Evolutionary conservation across 768 basidiomycete genomes (phyloP).

Genomic region (Pleurotus tuoliensis): DNA sequence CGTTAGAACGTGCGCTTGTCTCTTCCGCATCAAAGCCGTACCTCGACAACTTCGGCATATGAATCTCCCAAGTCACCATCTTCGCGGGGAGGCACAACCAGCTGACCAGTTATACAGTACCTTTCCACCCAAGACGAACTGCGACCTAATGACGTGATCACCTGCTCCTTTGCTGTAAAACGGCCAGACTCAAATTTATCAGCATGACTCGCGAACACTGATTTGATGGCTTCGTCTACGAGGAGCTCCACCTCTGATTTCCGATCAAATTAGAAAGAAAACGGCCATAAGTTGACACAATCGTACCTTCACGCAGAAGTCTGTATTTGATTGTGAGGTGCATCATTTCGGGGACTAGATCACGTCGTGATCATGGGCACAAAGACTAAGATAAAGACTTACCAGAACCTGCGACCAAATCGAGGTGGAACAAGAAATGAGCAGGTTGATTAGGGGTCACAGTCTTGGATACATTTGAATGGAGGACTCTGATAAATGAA

Average conservation of each 20-base stretch:
- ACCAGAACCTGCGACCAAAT: constrained; percentile 63
- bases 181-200: neutral
- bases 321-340: constrained; percentile 70
- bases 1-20: neutral
- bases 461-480: constrained; percentile 41
- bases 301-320: constrained; percentile 75
- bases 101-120: constrained; percentile 69
- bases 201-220: constrained; percentile 31
- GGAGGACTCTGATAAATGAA: neutral
- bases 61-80: constrained; percentile 26
- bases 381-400: constrained; percentile 13
- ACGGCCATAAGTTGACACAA: neutral
- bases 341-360: constrained; percentile 58
- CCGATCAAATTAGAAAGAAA: no score
- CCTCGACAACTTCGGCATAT: constrained; percentile 29
- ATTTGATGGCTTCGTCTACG: constrained; percentile 46
- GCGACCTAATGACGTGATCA: constrained; percentile 57
- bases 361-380: constrained; percentile 4
- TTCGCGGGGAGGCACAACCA: constrained; percentile 47
- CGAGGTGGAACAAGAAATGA: constrained; percentile 79
- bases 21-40: constrained; percentile 8
- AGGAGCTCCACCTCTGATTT: constrained; percentile 62
- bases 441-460: constrained; percentile 73
- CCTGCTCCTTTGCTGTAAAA: constrained; percentile 23
- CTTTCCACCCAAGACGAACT: constrained; percentile 66